Percentiles rank a stretch among this genome's conserved stretches.
These are phyloP conservation scores for Apocynum venetum DNA, from an alignment of 257 asterid species.

Conservation along the genomic window DNA sequence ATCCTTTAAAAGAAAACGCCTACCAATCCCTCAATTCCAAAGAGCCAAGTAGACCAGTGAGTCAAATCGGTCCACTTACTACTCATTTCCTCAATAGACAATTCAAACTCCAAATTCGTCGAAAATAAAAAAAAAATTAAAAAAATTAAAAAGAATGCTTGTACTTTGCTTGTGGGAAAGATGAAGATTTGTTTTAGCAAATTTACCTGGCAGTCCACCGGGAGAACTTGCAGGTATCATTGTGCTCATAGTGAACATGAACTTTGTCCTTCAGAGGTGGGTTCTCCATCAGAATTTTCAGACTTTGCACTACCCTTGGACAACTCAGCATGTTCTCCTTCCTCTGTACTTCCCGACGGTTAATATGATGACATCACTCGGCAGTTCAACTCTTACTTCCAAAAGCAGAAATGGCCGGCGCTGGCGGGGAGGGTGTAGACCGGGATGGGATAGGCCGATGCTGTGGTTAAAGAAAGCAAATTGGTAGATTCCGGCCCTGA, in stretches of 20 bases:
- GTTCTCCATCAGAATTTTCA: constrained; percentile 49
- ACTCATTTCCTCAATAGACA: not conserved
- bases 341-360: not conserved
- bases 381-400: not conserved
- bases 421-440: not conserved
- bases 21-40: not conserved
- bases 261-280: constrained; percentile 26
- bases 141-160: not conserved
- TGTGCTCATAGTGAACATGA: constrained; percentile 57
- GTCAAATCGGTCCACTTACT: not conserved
- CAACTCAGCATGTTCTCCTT: constrained; percentile 14
- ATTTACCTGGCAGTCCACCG: constrained; percentile 69
- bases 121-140: too few relatives aligned
- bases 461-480: not conserved
- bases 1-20: too few relatives aligned
- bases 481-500: too few relatives aligned
- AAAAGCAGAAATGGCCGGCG: not conserved
- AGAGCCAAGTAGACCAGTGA: not conserved
- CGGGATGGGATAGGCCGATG: not conserved
- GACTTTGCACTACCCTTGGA: constrained; percentile 31
- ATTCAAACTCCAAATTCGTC: not conserved
- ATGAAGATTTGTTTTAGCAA: constrained; percentile 3
- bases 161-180: not conserved
- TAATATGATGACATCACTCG: not conserved
- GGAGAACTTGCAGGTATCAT: constrained; percentile 54